A percentile compares a stretch with the other conserved stretches of the same genome.
These are phyloP conservation scores for Auxenochlorella protothecoides DNA, from an alignment of 139 green algal species.

Conservation along the genomic window DNA sequence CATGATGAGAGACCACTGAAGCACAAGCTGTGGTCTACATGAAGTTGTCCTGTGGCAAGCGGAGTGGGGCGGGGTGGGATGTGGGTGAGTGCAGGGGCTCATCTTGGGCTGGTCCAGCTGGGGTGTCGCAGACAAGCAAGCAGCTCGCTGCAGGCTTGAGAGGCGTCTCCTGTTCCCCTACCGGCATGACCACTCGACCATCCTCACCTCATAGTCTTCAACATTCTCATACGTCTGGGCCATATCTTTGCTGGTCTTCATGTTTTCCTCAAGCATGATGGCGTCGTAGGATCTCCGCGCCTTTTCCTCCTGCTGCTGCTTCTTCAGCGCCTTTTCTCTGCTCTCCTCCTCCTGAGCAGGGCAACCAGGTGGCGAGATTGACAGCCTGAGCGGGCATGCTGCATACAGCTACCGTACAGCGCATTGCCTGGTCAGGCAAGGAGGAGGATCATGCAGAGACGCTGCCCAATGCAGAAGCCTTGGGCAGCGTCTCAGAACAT, in stretches of 20 bases:
- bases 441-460: background rate
- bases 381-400: background rate
- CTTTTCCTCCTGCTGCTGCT: slow-evolving; percentile 44
- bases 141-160: no score
- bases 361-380: background rate
- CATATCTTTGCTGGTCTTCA: slow-evolving; percentile 73
- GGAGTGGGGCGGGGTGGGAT: background rate
- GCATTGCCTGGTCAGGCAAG: background rate
- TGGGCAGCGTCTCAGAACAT: no score
- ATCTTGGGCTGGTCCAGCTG: no score
- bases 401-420: background rate
- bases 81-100: background rate
- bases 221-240: slow-evolving; percentile 60
- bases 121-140: no score
- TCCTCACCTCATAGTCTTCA: slow-evolving; percentile 84
- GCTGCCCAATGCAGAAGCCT: background rate
- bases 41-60: background rate
- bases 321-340: slow-evolving; percentile 56
- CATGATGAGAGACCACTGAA: no score
- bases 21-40: no score
- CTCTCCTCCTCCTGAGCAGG: slow-evolving; percentile 14
- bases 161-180: no score
- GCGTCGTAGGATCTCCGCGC: slow-evolving; percentile 69
- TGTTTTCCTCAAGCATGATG: slow-evolving; percentile 53
- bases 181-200: no score